Conservation (phyloP, 352 stramenopile species). For the Pythium myriotylum region DNA sequence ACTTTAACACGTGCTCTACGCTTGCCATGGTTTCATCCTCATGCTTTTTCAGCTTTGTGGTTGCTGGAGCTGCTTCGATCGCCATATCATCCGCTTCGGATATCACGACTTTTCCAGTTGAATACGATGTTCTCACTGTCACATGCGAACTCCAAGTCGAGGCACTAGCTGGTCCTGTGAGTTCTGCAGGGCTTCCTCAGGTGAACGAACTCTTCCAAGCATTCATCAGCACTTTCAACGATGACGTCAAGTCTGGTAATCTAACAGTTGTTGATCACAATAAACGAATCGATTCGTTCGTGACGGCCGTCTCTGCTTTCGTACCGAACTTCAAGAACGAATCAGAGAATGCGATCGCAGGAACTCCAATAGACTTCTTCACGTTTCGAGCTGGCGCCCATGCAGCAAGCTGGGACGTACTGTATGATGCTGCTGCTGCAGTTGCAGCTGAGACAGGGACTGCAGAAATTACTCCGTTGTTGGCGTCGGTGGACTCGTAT, state of each 20-base stretch:
- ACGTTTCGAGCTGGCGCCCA: slow-evolving; percentile 5
- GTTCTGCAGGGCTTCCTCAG: neutral
- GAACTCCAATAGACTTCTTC: slow-evolving; percentile 12
- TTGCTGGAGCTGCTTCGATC: neutral
- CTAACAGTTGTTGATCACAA: slow-evolving; percentile 7
- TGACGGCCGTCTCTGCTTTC: neutral
- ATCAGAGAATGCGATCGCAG: neutral
- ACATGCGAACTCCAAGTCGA: slow-evolving; percentile 19
- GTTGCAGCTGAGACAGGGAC: neutral
- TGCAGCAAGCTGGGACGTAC: slow-evolving; percentile 12
- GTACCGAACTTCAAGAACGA: slow-evolving; percentile 2
- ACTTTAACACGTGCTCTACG: no score
- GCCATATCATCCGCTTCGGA: neutral
- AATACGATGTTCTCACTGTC: slow-evolving; percentile 13
- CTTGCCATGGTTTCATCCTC: neutral
- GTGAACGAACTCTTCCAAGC: neutral
- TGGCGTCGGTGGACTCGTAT: slow-evolving; percentile 3
- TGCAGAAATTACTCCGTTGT: neutral
- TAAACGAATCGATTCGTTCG: slow-evolving; percentile 3
- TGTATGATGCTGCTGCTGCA: neutral
- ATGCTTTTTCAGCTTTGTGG: neutral
- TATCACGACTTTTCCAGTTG: slow-evolving; percentile 1
- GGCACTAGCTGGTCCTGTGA: slow-evolving; percentile 2
- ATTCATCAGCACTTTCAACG: neutral
- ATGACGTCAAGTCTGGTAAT: neutral